Percentiles rank a stretch among this genome's conserved stretches.
phyloP scores from a whole-genome alignment of 306 rosid genomes.

The Cicer pinnatifidum region DNA sequence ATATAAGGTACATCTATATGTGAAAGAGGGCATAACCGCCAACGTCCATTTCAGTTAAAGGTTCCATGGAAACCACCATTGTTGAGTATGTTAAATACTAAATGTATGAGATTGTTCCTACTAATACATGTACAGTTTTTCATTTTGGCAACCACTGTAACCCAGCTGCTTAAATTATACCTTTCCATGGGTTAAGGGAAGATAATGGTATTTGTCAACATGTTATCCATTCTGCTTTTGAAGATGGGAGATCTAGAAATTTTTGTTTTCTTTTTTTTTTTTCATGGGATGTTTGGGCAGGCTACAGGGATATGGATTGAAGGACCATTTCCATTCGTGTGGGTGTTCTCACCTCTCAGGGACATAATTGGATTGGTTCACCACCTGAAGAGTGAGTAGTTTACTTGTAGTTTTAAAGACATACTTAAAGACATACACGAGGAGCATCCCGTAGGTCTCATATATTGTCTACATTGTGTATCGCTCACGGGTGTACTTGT shows the following conservation, averaged over 20 bases:
- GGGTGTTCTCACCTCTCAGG: not conserved
- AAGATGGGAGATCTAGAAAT: no score
- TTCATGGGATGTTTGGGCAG: slow-evolving; percentile 20
- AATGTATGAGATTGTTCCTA: slow-evolving; percentile 36
- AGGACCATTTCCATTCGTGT: not conserved
- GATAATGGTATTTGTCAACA: slow-evolving; percentile 19
- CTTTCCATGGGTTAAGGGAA: slow-evolving; percentile 27
- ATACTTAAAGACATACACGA: not conserved
- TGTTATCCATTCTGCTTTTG: not conserved
- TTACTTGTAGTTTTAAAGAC: slow-evolving; percentile 24
- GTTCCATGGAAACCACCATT: slow-evolving; percentile 44
- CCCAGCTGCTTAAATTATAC: slow-evolving; percentile 34
- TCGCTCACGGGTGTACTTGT: no score
- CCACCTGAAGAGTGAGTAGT: slow-evolving; percentile 40
- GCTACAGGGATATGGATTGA: not conserved
- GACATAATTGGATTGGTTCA: slow-evolving; percentile 28
- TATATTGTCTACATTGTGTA: no score
- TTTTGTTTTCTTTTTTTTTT: not conserved
- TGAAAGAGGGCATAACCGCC: slow-evolving; percentile 39
- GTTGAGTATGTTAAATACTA: slow-evolving; percentile 34
- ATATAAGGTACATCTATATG: slow-evolving; percentile 34
- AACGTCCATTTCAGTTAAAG: slow-evolving; percentile 40
- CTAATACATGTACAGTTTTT: slow-evolving; percentile 50
- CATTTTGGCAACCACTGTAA: slow-evolving; percentile 33
- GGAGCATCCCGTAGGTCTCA: not conserved